phyloP scores from a whole-genome alignment of 1,139 yeast species.

The Suhomyces maxii region DNA sequence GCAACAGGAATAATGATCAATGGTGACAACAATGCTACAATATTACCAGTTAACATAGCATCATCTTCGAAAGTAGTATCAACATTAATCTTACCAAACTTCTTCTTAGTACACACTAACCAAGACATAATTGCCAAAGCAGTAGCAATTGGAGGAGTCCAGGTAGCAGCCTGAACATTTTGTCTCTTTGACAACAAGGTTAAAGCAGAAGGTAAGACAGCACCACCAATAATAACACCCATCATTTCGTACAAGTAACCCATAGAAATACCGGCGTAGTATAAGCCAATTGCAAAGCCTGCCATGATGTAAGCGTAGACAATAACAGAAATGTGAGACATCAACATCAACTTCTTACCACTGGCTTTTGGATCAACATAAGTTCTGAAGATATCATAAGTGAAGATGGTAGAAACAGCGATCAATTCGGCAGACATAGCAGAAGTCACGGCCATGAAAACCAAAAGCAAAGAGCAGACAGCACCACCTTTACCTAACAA shows the following conservation, averaged over 20 bases:
- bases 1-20: constrained; percentile 63
- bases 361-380: constrained; percentile 77
- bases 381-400: constrained; percentile 80
- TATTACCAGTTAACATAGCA: constrained; percentile 85
- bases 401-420: constrained; percentile 80
- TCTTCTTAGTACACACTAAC: constrained; percentile 59
- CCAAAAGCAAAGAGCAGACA: constrained; percentile 69
- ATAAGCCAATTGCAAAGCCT: constrained; percentile 77
- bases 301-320: constrained; percentile 72
- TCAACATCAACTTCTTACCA: constrained; percentile 66
- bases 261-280: constrained; percentile 81
- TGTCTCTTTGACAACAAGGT: constrained; percentile 70
- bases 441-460: constrained; percentile 81
- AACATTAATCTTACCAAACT: constrained; percentile 55
- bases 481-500: constrained; percentile 87
- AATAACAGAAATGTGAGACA: constrained; percentile 67
- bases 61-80: constrained; percentile 71
- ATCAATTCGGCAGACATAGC: constrained; percentile 87
- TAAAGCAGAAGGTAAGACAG: constrained; percentile 74
- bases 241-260: constrained; percentile 83
- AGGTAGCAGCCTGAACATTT: constrained; percentile 59
- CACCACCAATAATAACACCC: constrained; percentile 86
- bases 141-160: constrained; percentile 64
- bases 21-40: constrained; percentile 81
- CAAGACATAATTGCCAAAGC: constrained; percentile 63